phyloP scores from a whole-genome alignment of 2,329 filamentous ascomycete genomes.

The Septoria linicola region DNA sequence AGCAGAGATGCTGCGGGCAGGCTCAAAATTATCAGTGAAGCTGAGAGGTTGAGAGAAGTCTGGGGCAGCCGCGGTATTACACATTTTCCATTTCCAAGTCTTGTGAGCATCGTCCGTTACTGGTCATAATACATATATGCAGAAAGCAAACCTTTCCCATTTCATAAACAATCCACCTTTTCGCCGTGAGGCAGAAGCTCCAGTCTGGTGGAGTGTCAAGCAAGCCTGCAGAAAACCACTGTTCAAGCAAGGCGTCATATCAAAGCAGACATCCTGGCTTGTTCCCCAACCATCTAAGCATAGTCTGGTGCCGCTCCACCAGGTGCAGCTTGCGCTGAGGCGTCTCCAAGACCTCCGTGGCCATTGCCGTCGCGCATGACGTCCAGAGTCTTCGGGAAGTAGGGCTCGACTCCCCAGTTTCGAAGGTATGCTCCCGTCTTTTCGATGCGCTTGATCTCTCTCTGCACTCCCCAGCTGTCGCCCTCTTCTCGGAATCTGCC shows the following conservation, averaged over 20 bases:
- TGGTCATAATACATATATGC: conserved; percentile 2
- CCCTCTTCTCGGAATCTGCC: conserved; percentile 50
- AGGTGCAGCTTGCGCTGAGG: conserved; percentile 7
- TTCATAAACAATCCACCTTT: neutral
- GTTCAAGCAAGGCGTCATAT: too few species aligned
- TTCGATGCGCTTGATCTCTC: conserved; percentile 57
- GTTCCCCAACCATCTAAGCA: conserved; percentile 9
- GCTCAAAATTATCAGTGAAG: too few species aligned
- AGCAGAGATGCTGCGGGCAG: too few species aligned
- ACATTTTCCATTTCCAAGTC: too few species aligned
- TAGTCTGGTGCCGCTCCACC: conserved; percentile 14
- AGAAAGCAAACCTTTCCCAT: neutral
- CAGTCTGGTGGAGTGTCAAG: neutral
- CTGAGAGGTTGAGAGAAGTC: too few species aligned
- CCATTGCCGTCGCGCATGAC: conserved; percentile 45
- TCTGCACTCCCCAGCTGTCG: conserved; percentile 52
- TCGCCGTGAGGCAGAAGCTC: neutral
- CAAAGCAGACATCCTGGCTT: too few species aligned
- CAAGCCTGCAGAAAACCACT: too few species aligned
- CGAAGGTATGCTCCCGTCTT: conserved; percentile 54
- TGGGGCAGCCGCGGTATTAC: too few species aligned
- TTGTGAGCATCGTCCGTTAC: too few species aligned
- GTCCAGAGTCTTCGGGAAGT: conserved; percentile 54
- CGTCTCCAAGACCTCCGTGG: conserved; percentile 4
- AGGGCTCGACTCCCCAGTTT: conserved; percentile 54